Conservation (phyloP, 2,329 filamentous ascomycete species). For the Aureobasidium melanogenum region DNA sequence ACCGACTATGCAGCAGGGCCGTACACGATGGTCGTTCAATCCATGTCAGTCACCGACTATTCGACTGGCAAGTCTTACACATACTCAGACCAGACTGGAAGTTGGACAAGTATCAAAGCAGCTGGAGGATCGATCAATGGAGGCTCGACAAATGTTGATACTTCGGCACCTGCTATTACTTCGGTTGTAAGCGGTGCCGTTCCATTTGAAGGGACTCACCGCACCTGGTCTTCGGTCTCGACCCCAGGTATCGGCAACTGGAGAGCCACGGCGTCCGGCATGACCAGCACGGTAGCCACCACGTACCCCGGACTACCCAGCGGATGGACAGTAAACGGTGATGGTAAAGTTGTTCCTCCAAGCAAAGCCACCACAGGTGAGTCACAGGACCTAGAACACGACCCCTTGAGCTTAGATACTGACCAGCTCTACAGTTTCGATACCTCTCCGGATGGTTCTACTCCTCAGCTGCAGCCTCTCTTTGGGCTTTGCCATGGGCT, state of each 20-base stretch:
- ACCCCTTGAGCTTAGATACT: neutral
- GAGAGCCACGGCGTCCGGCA: conserved; percentile 33
- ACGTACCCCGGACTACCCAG: conserved; percentile 56
- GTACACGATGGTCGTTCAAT: conserved; percentile 76
- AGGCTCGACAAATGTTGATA: conserved; percentile 44
- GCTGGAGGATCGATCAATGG: conserved; percentile 63
- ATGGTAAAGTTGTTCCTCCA: conserved; percentile 70
- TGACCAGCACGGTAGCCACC: conserved; percentile 29
- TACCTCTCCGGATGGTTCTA: neutral
- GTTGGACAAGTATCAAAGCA: conserved; percentile 72
- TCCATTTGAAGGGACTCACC: conserved; percentile 57
- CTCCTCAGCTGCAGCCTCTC: conserved; percentile 1
- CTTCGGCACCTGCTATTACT: conserved; percentile 52
- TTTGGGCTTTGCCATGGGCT: neutral
- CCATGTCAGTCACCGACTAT: conserved; percentile 74
- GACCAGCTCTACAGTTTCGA: neutral
- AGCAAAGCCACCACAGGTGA: conserved; percentile 58
- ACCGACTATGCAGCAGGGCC: conserved; percentile 79
- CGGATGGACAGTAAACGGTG: conserved; percentile 68
- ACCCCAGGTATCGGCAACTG: conserved; percentile 32
- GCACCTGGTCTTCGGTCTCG: conserved; percentile 30
- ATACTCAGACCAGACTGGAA: conserved; percentile 70
- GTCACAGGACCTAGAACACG: neutral
- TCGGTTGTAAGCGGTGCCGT: conserved; percentile 55
- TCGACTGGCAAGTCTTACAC: conserved; percentile 80